Percentiles rank a stretch among this genome's conserved stretches.
Conservation (phyloP, 2,329 filamentous ascomycete genomes). For the Neofusicoccum kwambonambiense region DNA sequence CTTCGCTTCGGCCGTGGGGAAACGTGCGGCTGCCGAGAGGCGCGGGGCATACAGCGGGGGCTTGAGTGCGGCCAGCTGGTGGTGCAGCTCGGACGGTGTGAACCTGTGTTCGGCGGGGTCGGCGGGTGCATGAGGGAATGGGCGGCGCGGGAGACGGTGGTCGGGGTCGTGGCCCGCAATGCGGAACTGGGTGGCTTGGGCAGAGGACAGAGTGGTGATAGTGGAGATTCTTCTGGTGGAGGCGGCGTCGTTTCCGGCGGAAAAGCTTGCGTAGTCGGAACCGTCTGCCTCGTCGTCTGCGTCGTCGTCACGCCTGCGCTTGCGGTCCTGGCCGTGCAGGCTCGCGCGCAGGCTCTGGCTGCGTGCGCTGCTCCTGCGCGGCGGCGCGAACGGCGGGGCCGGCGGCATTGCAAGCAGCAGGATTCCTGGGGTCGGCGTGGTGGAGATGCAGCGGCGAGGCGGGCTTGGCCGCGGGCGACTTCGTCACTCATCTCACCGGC, state of each 20-base stretch:
- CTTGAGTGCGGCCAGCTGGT: slow-evolving; percentile 42
- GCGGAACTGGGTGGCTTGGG: slow-evolving; percentile 33
- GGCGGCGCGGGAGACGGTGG: slow-evolving; percentile 39
- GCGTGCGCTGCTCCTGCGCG: not conserved
- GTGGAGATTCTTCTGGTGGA: slow-evolving; percentile 18
- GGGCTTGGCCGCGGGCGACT: slow-evolving; percentile 2
- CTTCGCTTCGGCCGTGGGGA: slow-evolving; percentile 20
- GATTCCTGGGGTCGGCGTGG: not conserved
- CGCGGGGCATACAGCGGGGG: slow-evolving; percentile 39
- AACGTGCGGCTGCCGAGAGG: slow-evolving; percentile 4
- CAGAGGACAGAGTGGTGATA: slow-evolving; percentile 19
- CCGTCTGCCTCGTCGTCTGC: slow-evolving; percentile 19
- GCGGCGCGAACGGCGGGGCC: not conserved
- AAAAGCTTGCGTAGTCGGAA: slow-evolving; percentile 8
- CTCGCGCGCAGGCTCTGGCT: slow-evolving; percentile 32
- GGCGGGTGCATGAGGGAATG: slow-evolving; percentile 46
- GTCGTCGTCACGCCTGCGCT: slow-evolving; percentile 27
- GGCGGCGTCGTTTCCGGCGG: slow-evolving; percentile 22
- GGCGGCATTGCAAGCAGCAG: not conserved
- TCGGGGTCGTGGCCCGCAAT: slow-evolving; percentile 43
- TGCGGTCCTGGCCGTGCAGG: slow-evolving; percentile 27
- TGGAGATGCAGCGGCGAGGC: slow-evolving; percentile 3
- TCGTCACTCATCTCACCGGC: slow-evolving; percentile 10
- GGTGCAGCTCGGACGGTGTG: slow-evolving; percentile 30
- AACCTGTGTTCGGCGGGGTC: slow-evolving; percentile 4